Conservation (phyloP, 805 yeast genomes). For the Ogataea nakhonphanomensis region DNA sequence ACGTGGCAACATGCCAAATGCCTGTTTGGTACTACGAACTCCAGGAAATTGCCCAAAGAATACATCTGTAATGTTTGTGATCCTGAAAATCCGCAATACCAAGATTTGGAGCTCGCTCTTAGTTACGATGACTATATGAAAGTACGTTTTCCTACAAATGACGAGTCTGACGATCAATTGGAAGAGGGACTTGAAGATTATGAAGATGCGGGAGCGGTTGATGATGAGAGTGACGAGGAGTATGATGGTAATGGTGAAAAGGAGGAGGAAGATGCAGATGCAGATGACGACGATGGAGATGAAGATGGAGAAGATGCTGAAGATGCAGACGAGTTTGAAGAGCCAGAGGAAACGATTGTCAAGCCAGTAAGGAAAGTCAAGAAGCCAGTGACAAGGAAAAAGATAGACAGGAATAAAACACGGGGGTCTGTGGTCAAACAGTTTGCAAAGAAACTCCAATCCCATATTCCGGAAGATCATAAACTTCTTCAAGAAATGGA, state of each 20-base stretch:
- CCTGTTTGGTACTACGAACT: constrained; percentile 45
- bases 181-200: constrained; percentile 10
- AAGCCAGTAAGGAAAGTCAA: constrained; percentile 5
- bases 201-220: constrained; percentile 18
- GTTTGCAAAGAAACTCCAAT: constrained; percentile 42
- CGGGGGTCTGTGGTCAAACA: constrained; percentile 50
- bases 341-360: constrained; percentile 3
- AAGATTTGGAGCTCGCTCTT: constrained; percentile 31
- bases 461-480: constrained; percentile 37
- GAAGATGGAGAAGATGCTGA: constrained; percentile 16
- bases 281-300: constrained; percentile 10
- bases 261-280: constrained; percentile 9
- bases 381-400: constrained; percentile 6
- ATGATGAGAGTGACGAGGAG: constrained; percentile 16
- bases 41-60: constrained; percentile 39
- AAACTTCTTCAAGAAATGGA: constrained; percentile 17
- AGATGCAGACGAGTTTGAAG: constrained; percentile 12
- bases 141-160: constrained; percentile 17
- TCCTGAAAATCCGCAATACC: constrained; percentile 33
- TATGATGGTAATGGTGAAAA: constrained; percentile 10
- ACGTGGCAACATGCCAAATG: constrained; percentile 74
- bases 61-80: constrained; percentile 58
- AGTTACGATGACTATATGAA: constrained; percentile 30
- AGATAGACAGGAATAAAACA: constrained; percentile 32
- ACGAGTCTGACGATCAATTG: constrained; percentile 16